phyloP scores from a whole-genome alignment of 371 early-diverging fungal species.

The Apophysomyces trapeziformis region DNA sequence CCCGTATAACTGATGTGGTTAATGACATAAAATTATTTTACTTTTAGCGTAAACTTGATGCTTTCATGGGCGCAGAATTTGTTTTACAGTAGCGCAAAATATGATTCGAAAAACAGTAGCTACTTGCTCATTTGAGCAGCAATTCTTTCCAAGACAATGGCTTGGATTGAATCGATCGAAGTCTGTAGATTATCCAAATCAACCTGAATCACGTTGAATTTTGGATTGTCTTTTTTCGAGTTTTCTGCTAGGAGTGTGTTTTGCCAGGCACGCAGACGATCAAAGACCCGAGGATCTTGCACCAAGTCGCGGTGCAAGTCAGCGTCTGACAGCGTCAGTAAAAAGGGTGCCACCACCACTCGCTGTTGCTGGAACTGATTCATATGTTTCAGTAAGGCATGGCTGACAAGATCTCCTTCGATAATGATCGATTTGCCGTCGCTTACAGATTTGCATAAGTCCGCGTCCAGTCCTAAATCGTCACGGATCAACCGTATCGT shows the following conservation, averaged over 20 bases:
- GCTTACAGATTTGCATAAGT: slow-evolving; percentile 35
- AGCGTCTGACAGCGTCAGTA: slow-evolving; percentile 22
- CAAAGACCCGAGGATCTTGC: slow-evolving; percentile 11
- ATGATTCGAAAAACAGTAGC: neutral
- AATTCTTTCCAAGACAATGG: slow-evolving; percentile 26
- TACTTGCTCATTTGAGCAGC: slow-evolving; percentile 20
- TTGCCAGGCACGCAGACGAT: slow-evolving; percentile 25
- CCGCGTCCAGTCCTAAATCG: slow-evolving; percentile 29
- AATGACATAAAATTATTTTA: no score
- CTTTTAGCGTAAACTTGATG: no score
- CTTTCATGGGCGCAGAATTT: no score
- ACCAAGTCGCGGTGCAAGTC: slow-evolving; percentile 13
- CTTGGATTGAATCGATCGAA: slow-evolving; percentile 29
- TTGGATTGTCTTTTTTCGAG: neutral
- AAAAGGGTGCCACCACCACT: slow-evolving; percentile 30
- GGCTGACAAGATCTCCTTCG: slow-evolving; percentile 39
- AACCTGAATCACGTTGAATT: slow-evolving; percentile 25
- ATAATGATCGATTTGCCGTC: slow-evolving; percentile 52
- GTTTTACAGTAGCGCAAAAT: no score
- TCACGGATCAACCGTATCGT: neutral
- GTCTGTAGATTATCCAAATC: slow-evolving; percentile 26
- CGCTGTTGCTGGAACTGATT: slow-evolving; percentile 14
- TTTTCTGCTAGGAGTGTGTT: slow-evolving; percentile 6
- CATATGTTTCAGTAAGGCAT: slow-evolving; percentile 30
- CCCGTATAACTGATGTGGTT: no score